A percentile compares a stretch with the other conserved stretches of the same genome.
These are phyloP conservation scores for Houttuynia cordata DNA, from an alignment of 164 flowering plant species.

Conservation along the genomic window DNA sequence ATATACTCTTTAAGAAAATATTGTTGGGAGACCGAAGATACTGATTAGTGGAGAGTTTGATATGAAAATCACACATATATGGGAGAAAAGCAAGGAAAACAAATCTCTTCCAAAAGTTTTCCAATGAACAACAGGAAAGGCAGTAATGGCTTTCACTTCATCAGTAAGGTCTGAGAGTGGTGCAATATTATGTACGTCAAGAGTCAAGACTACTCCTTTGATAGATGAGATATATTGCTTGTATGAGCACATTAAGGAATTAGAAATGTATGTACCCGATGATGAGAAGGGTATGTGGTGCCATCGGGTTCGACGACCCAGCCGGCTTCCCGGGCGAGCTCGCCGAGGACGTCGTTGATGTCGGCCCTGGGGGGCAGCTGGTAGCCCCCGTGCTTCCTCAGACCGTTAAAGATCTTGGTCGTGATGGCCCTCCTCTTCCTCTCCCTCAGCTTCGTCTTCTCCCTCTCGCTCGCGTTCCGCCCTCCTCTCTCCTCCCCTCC, in stretches of 20 bases:
- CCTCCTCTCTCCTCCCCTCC: neutral
- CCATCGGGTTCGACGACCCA: conserved; percentile 51
- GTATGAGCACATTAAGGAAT: too few species aligned
- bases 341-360: conserved; percentile 49
- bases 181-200: neutral
- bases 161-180: neutral
- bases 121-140: neutral
- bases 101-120: neutral
- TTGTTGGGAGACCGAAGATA: too few species aligned
- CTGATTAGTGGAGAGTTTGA: too few species aligned
- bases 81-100: too few species aligned
- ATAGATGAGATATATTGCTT: conserved; percentile 2
- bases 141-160: neutral
- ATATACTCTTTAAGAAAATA: too few species aligned
- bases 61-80: too few species aligned
- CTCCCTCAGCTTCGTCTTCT: conserved; percentile 51
- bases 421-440: conserved; percentile 43
- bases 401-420: conserved; percentile 43
- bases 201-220: neutral
- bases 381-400: conserved; percentile 40
- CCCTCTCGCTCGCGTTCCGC: conserved; percentile 21
- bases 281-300: conserved; percentile 35
- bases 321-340: conserved; percentile 43
- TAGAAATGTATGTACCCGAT: too few species aligned
- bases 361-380: conserved; percentile 38